These are phyloP conservation scores for Aspergillus coremiiformis DNA, from an alignment of 495 filamentous ascomycete genomes.

Conservation along the genomic window DNA sequence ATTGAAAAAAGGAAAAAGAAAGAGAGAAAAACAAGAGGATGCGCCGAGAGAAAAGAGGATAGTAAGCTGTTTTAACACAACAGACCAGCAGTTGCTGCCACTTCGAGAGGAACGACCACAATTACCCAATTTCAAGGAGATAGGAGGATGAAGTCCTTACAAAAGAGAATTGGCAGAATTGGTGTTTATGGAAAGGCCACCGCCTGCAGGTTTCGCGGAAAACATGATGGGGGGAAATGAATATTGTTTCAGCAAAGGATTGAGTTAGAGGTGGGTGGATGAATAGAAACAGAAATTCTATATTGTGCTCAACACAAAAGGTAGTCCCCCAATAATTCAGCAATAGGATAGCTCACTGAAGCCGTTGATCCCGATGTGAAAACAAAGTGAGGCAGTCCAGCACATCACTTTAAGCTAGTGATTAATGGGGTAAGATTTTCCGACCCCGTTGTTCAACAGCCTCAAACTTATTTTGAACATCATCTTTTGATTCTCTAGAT, in stretches of 20 bases:
- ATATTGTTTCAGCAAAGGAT: neutral
- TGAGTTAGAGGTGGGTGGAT: neutral
- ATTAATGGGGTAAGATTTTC: slow-evolving; percentile 13
- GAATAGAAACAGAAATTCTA: neutral
- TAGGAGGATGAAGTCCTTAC: slow-evolving; percentile 34
- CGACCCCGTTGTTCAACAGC: slow-evolving; percentile 2
- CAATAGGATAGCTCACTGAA: neutral
- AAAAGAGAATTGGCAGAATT: slow-evolving; percentile 63
- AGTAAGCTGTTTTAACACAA: neutral
- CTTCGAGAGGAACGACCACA: neutral
- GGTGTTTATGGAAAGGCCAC: slow-evolving; percentile 73
- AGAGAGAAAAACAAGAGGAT: no score
- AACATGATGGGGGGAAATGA: slow-evolving; percentile 31
- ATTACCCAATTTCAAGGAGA: neutral
- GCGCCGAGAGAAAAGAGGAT: no score
- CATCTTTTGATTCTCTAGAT: no score
- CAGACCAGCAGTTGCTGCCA: neutral
- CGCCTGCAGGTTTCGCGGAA: slow-evolving; percentile 54
- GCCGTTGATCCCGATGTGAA: slow-evolving; percentile 2
- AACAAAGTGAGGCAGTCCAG: slow-evolving; percentile 5
- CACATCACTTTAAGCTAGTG: neutral
- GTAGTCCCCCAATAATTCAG: neutral
- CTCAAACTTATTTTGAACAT: neutral
- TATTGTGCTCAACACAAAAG: no score
- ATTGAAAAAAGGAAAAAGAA: neutral